Evolutionary conservation across 768 basidiomycete species (phyloP), one percentile per base, ranked within the genome.

Genomic region (Hericium alpestre): DNA sequence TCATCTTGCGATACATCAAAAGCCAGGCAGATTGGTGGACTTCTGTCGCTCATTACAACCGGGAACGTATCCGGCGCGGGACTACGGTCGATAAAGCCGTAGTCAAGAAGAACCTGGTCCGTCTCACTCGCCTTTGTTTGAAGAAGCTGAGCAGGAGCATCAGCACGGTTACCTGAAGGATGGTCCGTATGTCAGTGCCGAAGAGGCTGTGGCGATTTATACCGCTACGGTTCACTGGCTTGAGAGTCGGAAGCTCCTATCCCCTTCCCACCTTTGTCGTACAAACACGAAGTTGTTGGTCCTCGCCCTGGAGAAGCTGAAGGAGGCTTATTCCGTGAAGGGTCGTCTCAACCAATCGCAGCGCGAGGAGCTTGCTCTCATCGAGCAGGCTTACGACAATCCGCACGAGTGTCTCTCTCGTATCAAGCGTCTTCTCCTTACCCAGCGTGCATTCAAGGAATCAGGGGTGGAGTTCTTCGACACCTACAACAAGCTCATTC

Each of bases 11-110:
- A 53, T 99, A 97, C 73, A 94, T 98, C 80, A 99, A 99, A 79
- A 90, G 87, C 73, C 98, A 99, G 77, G 90, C 94, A 20, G 95
- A 99, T 69, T 97, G 95, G 95, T 98, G 93, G 93, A 87, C 87
- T 69, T 94, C 90, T 10, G 93, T 96, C 62, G 93, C 95, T 9
- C 95, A 99, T 70, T 97, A 95, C 74, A 97, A 98, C 68, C 91
- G 93, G 54, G 93, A 94, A 67, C 91, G 95, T 75, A 97, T 98
- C 60, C 83, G 93, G 43, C 88, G 95, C 63, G 95, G 94, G 58
- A 93, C 94, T 4, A 95, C 93, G 6, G 93, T 94, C 63, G 93
- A 95, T 72, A 99, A 99, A 72, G 95, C 95, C 4, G 95, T 99
- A 48, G 93, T 95, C 15, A 95, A 97, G 79, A 98, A 99, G 83